Evolutionary conservation across 2,329 filamentous ascomycete genomes (phyloP), one percentile per base, ranked within the genome.

Genomic region (Nothopassalora personata): DNA sequence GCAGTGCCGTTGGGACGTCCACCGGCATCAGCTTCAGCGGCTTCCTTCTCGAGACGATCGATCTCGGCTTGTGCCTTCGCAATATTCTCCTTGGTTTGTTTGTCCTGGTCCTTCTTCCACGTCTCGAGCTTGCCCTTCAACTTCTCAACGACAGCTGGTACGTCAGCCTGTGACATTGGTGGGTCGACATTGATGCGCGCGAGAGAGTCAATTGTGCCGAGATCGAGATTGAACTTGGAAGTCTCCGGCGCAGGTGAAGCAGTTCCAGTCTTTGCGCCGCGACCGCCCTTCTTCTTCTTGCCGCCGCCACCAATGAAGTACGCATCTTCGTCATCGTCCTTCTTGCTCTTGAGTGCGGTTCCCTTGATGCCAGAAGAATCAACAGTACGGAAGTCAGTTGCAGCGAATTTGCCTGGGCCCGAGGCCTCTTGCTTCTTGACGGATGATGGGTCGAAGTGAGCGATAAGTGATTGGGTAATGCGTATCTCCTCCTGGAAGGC

Each of bases 41-140:
- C 86, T 73, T 97, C 93, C 57, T 82, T 79, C 67, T 87, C 84
- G 47, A 97, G 84, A 67, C 87, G 86, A 73, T 92, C 90, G 64
- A 99, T 95, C 76, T 97, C 91, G 77, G 93, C 93, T 81, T 96
- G 89, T 62, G 94, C 94, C 78, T 97, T 96, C 64, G 91, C 90
- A 62, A 97, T 88, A 81, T 99, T 99, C 94, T 90, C 88, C 74
- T 94, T 85, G 19, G 94, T 99, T 82, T 97, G 91, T 65, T 84
- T 81, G 59, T 88, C 85, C 80, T 97, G 94, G 77, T 96, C 89
- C 54, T 84, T 80, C 82, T 96, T 96, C 91, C 93, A 99, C 76
- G 88, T 82, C 31, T 86, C 86, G 54, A 97, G 82, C 84, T 97
- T 97, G 72, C 86, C 89, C 78, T 93, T 91, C 70, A 97, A 84